These are phyloP conservation scores for Sparassis latifolia DNA, from an alignment of 1,284 basidiomycete genomes.

Conservation along the genomic window DNA sequence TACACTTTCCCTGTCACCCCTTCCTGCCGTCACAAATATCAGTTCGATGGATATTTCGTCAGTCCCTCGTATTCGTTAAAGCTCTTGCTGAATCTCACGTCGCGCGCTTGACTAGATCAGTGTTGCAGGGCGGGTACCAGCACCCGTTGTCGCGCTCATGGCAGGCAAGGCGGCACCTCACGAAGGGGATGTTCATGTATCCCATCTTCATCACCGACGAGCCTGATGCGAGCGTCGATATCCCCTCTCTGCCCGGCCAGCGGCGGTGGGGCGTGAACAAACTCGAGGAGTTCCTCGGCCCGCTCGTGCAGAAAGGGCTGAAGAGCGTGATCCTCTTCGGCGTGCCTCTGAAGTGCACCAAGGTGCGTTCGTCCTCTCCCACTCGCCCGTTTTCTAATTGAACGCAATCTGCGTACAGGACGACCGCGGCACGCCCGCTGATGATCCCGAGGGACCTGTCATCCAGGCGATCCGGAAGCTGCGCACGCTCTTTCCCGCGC, in stretches of 20 bases:
- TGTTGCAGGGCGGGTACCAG: conserved; percentile 90
- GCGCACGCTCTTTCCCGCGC: conserved; percentile 68
- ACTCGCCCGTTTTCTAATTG: background rate
- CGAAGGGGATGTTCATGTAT: conserved; percentile 95
- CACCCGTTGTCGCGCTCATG: conserved; percentile 84
- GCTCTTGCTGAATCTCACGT: no score
- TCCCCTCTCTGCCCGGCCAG: conserved; percentile 79
- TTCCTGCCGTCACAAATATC: no score
- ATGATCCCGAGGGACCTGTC: conserved; percentile 87
- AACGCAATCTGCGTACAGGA: conserved; percentile 49
- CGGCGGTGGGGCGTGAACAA: conserved; percentile 92
- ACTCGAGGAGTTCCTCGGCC: conserved; percentile 83
- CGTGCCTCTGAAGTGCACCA: conserved; percentile 80
- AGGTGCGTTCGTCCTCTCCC: conserved; percentile 47
- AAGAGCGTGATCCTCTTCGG: conserved; percentile 94
- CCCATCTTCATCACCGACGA: conserved; percentile 96
- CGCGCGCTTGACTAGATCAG: conserved; percentile 39
- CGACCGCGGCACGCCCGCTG: conserved; percentile 77
- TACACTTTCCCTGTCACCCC: no score
- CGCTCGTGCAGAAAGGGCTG: conserved; percentile 87
- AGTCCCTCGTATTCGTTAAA: no score
- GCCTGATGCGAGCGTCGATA: conserved; percentile 73
- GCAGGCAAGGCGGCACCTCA: conserved; percentile 72
- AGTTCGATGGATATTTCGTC: no score
- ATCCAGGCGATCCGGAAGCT: conserved; percentile 85